Evolutionary conservation across 371 early-diverging fungal genomes (phyloP).

Genomic region (Mortierella sp.): DNA sequence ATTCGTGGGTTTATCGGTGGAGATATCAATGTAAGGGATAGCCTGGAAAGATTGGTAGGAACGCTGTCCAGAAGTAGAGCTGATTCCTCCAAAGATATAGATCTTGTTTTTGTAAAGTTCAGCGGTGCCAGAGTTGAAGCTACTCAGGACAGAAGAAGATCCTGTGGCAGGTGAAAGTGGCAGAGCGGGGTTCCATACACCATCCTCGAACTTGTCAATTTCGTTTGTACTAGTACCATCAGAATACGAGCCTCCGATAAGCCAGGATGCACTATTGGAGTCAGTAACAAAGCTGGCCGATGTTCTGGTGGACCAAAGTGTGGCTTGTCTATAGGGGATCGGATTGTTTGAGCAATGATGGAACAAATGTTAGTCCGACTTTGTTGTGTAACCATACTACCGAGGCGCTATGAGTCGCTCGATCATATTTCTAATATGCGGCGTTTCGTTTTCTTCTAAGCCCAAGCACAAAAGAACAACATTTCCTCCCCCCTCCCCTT

Average conservation of each 20-base stretch:
- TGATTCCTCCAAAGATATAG: constrained; percentile 48
- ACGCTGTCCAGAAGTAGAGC: constrained; percentile 20
- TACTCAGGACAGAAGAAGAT: constrained; percentile 4
- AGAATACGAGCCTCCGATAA: constrained; percentile 28
- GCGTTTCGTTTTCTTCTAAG: too few relatives aligned
- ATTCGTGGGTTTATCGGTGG: constrained; percentile 14
- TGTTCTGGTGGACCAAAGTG: constrained; percentile 25
- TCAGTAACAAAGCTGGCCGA: constrained; percentile 24
- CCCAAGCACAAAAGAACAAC: too few relatives aligned
- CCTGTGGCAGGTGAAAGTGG: not conserved
- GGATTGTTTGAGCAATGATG: not conserved
- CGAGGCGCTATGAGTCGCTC: not conserved
- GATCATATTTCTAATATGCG: too few relatives aligned
- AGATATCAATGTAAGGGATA: constrained; percentile 27
- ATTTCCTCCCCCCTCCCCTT: too few relatives aligned
- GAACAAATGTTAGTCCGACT: not conserved
- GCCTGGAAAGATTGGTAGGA: constrained; percentile 42
- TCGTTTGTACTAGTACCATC: constrained; percentile 26
- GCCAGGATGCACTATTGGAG: constrained; percentile 22
- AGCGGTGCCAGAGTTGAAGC: constrained; percentile 28
- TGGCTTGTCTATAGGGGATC: constrained; percentile 31
- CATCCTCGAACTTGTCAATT: constrained; percentile 29
- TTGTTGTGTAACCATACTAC: not conserved
- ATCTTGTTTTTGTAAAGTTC: constrained; percentile 27
- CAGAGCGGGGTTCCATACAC: constrained; percentile 13